Conservation (phyloP, 2,329 filamentous ascomycete species). For the Fusarium scirpi region DNA sequence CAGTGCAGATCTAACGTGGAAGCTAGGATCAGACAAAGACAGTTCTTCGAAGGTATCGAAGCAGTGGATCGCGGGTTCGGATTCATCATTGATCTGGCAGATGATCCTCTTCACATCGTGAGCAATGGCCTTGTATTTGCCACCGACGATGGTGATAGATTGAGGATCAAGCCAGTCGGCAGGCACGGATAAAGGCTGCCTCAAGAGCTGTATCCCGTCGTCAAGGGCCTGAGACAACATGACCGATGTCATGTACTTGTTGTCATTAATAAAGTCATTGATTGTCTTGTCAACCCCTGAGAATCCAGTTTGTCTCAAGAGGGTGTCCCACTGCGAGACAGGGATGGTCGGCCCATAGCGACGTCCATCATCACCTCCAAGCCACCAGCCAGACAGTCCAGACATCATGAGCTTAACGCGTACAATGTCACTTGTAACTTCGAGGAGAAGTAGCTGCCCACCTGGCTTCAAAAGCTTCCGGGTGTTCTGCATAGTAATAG, state of each 20-base stretch:
- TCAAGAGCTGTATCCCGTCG: background rate
- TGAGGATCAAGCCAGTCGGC: background rate
- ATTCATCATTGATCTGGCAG: no score
- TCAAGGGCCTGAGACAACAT: conserved; percentile 4
- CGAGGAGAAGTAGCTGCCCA: conserved; percentile 41
- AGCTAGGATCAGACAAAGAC: no score
- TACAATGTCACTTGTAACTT: conserved; percentile 5
- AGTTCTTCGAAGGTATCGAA: no score
- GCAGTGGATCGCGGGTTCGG: no score
- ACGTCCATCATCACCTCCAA: conserved; percentile 8
- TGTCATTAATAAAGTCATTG: background rate
- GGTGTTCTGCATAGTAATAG: conserved; percentile 29
- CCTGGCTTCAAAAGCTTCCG: conserved; percentile 44
- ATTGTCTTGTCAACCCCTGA: conserved; percentile 9
- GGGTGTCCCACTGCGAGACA: background rate
- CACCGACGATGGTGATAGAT: background rate
- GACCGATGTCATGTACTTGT: conserved; percentile 12
- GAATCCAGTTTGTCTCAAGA: background rate
- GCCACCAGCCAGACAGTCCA: conserved; percentile 18
- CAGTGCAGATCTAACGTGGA: no score
- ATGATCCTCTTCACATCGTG: no score
- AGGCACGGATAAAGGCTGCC: no score
- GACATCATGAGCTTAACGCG: conserved; percentile 17
- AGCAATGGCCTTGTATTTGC: background rate
- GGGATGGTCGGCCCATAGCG: conserved; percentile 8